phyloP scores from a whole-genome alignment of 345 rosid species.

The Brassica napus region DNA sequence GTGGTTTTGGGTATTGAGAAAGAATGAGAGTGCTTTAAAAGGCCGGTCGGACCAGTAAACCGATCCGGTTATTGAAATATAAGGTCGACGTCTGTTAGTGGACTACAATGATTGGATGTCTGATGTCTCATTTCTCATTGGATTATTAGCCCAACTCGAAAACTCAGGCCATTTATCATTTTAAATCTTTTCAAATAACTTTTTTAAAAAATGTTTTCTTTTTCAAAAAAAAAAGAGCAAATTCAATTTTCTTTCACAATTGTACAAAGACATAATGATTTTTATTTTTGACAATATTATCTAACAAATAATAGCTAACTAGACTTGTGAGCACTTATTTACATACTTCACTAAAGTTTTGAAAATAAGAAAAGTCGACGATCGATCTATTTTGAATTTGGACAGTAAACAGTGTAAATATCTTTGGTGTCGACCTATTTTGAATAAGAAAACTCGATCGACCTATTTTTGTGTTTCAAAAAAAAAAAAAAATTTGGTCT shows the following conservation, averaged over 20 bases:
- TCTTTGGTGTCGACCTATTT: not conserved
- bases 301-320: not conserved
- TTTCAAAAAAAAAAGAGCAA: not conserved
- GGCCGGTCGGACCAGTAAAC: not conserved
- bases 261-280: not conserved
- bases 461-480: too few relatives aligned
- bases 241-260: not conserved
- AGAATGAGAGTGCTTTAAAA: not conserved
- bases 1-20: not conserved
- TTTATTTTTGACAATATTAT: not conserved
- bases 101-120: not conserved
- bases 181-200: not conserved
- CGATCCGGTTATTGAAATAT: not conserved
- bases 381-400: not conserved
- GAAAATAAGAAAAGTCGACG: not conserved
- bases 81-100: not conserved
- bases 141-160: not conserved
- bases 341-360: not conserved
- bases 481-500: not conserved
- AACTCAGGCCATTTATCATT: not conserved
- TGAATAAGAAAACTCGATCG: too few relatives aligned
- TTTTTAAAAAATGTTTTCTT: not conserved
- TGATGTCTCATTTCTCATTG: not conserved
- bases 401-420: not conserved
- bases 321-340: not conserved